A percentile compares a stretch with the other conserved stretches of the same genome.
Evolutionary conservation across 768 basidiomycete species (phyloP).

Genomic region (Myochromella boudieri): DNA sequence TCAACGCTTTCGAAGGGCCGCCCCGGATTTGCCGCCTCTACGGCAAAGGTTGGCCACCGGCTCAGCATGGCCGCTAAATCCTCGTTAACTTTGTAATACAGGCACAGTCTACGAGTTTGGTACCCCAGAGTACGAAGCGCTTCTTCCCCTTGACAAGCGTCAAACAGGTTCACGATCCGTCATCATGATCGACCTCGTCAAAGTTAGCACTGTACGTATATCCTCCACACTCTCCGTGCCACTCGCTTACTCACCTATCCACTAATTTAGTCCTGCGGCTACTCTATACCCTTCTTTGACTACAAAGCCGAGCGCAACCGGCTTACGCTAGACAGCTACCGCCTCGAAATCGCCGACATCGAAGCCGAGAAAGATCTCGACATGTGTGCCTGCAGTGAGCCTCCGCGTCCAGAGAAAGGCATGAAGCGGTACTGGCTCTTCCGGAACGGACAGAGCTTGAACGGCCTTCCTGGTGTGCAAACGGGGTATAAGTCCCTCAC

Average conservation of each 20-base stretch:
- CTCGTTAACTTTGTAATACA: constrained; percentile 19
- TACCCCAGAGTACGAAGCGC: constrained; percentile 54
- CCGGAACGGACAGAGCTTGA: constrained; percentile 51
- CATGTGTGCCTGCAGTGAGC: constrained; percentile 5
- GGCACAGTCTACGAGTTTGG: constrained; percentile 65
- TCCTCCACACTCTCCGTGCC: not conserved
- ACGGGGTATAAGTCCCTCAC: constrained; percentile 22
- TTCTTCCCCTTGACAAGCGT: constrained; percentile 45
- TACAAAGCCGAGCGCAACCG: constrained; percentile 56
- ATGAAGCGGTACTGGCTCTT: constrained; percentile 56
- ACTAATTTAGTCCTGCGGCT: constrained; percentile 60
- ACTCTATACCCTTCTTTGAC: constrained; percentile 58
- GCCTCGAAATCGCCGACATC: constrained; percentile 42
- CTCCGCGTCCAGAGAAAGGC: constrained; percentile 32
- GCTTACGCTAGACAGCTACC: constrained; percentile 47
- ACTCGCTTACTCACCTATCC: too few species aligned
- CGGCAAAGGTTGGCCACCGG: constrained; percentile 48
- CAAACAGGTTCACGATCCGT: constrained; percentile 59
- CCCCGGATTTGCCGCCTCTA: constrained; percentile 59
- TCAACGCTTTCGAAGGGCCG: constrained; percentile 62
- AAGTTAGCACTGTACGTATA: constrained; percentile 47
- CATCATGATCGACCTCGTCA: constrained; percentile 60
- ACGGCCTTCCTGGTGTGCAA: constrained; percentile 53
- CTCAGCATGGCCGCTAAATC: too few species aligned
- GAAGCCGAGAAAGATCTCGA: constrained; percentile 14